A percentile compares a stretch with the other conserved stretches of the same genome.
phyloP scores from a whole-genome alignment of 352 stramenopile species.

The Phytophthora sp. region DNA sequence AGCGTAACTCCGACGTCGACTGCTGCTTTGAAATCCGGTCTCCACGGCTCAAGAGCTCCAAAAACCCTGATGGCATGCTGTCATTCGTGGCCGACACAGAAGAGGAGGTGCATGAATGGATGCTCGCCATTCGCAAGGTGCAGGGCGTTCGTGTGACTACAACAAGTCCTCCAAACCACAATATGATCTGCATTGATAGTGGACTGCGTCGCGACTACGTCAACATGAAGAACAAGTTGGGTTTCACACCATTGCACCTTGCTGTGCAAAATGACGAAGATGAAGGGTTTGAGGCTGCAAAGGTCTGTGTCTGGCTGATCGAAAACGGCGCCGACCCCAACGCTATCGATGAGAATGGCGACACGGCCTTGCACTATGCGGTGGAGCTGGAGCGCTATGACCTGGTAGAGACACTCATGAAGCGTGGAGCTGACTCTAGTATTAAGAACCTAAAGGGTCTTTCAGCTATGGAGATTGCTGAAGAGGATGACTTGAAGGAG shows the following conservation, averaged over 20 bases:
- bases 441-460: slow-evolving; percentile 78
- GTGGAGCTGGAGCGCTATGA: slow-evolving; percentile 83
- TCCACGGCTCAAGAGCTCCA: slow-evolving; percentile 82
- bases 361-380: slow-evolving; percentile 88
- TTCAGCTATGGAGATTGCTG: slow-evolving; percentile 70
- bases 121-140: slow-evolving; percentile 87
- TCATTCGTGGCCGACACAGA: slow-evolving; percentile 88
- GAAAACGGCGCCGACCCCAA: slow-evolving; percentile 87
- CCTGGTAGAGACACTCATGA: slow-evolving; percentile 87
- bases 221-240: slow-evolving; percentile 88
- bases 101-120: slow-evolving; percentile 88
- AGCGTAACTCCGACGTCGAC: slow-evolving; percentile 82
- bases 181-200: slow-evolving; percentile 92
- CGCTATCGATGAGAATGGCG: slow-evolving; percentile 76
- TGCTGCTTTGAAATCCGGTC: slow-evolving; percentile 89
- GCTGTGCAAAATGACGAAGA: slow-evolving; percentile 89
- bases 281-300: slow-evolving; percentile 88
- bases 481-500: slow-evolving; percentile 81
- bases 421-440: slow-evolving; percentile 77
- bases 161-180: slow-evolving; percentile 72
- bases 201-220: slow-evolving; percentile 81
- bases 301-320: slow-evolving; percentile 88
- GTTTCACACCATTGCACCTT: slow-evolving; percentile 82
- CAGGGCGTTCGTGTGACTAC: slow-evolving; percentile 80
- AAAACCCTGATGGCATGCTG: slow-evolving; percentile 81